Evolutionary conservation across 164 flowering plant genomes (phyloP).

Genomic region (Tetracentron sinense): DNA sequence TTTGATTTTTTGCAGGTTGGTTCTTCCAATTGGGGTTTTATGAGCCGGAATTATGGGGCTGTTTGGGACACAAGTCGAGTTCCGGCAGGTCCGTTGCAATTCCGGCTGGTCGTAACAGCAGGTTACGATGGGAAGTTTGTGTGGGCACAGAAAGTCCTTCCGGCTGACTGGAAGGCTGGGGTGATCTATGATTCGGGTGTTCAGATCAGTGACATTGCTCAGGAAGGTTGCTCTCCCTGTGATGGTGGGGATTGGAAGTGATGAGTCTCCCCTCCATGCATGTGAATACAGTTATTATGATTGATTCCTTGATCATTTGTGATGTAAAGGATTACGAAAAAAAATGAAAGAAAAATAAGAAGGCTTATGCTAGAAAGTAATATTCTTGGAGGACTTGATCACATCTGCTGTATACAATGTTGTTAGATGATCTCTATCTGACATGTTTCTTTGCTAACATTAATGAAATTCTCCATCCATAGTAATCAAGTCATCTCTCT

Average conservation of each 20-base stretch:
- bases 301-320: constrained; percentile 7
- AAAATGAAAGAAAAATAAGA: no score
- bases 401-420: no score
- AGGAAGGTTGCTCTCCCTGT: constrained; percentile 76
- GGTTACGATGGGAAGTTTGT: constrained; percentile 73
- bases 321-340: no score
- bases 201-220: constrained; percentile 67
- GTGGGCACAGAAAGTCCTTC: constrained; percentile 60
- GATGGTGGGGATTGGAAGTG: constrained; percentile 36
- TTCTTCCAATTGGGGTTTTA: constrained; percentile 48
- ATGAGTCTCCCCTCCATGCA: background rate
- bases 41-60: constrained; percentile 67
- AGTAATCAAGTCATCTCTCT: no score
- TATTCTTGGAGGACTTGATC: no score
- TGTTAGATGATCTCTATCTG: no score
- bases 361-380: no score
- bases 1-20: constrained; percentile 70
- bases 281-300: background rate
- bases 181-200: constrained; percentile 56
- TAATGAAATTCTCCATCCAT: no score
- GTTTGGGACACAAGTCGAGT: constrained; percentile 75
- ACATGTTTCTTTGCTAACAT: no score
- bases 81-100: constrained; percentile 60
- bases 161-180: constrained; percentile 75
- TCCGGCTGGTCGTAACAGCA: constrained; percentile 58